These are phyloP conservation scores for Nepenthes alata DNA, from an alignment of 179 eudicot genomes.

Conservation along the genomic window DNA sequence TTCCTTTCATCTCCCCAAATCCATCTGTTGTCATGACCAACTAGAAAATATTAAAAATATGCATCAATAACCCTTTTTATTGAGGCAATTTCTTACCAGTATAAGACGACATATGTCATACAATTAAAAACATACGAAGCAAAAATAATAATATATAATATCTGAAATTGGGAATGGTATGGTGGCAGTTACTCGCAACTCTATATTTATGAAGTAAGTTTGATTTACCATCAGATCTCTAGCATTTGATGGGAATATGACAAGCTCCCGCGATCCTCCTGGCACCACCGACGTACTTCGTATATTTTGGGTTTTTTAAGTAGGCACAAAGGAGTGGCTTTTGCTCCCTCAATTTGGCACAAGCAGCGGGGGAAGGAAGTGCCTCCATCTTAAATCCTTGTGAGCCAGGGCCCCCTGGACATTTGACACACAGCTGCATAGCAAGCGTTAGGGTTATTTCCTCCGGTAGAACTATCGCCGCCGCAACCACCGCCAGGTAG, in stretches of 20 bases:
- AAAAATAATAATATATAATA: no score
- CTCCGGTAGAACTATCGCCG: constrained; percentile 8
- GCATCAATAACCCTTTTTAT: no score
- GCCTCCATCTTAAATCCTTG: constrained; percentile 15
- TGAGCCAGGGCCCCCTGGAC: constrained; percentile 22
- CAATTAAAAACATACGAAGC: no score
- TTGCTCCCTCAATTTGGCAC: constrained; percentile 32
- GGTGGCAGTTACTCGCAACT: no score
- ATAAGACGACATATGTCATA: no score
- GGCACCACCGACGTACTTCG: constrained; percentile 33
- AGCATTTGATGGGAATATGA: constrained; percentile 32
- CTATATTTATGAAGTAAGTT: no score
- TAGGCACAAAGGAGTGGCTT: constrained; percentile 47
- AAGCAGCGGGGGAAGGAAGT: constrained; percentile 31
- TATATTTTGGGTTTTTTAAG: constrained; percentile 31
- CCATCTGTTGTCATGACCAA: no score
- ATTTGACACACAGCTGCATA: constrained; percentile 39
- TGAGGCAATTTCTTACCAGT: no score
- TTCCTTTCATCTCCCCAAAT: no score
- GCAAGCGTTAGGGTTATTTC: constrained; percentile 3
- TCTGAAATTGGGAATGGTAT: no score
- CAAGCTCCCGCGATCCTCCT: constrained; percentile 28
- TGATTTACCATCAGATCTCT: not conserved
- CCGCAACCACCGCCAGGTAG: constrained; percentile 5
- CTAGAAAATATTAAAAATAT: no score